Evolutionary conservation across 768 basidiomycete species (phyloP), one percentile per base, ranked within the genome.

Genomic region (Tulasnella sp.): DNA sequence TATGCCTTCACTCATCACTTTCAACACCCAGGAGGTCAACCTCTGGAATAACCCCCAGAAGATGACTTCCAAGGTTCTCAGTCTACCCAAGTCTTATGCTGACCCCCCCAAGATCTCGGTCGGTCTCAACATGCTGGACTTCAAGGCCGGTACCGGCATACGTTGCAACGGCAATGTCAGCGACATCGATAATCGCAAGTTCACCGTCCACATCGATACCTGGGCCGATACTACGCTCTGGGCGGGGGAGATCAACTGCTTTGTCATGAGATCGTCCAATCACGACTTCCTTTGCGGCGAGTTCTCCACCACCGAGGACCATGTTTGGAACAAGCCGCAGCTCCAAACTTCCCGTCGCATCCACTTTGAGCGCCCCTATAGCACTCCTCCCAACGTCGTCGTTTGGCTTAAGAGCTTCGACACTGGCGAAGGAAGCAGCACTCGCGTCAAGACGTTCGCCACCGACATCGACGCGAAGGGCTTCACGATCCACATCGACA

Each of bases 401-500:
- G 41, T 65, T 17, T 72, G 17, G 17, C 22, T 72, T 8, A 40
- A 26, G 29, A 11, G 39, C 5, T 41, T 73, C 40, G 70, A 72
- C 37, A 19, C 71, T 26, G 22, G n/a, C 19, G 62, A 36, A 29
- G 32, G 29, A 32, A 69, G 11, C 22, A 62, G 29, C 35, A 72
- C 26, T 5, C 67, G 72, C 36, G 32, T 62, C 42, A 37, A 14
- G 4, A 37, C 69, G 5, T 0, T 8, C 3, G 47, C 34, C 41
- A 9, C 70, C 35, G 39, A 70, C 40, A 39, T 73, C 69, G 66
- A 72, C 35, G 26, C 41, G 16, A 64, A 37, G 17, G 72, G 72
- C 59, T 73, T 73, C 59, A 70, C 69, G 7, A 40, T 73, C 29
- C 70, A 73, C 72, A 26, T 73, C 72, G 72, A 73, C 26, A 71